These are phyloP conservation scores for Plasmodium inui DNA, from an alignment of 169 alveolate species.

Conservation along the genomic window DNA sequence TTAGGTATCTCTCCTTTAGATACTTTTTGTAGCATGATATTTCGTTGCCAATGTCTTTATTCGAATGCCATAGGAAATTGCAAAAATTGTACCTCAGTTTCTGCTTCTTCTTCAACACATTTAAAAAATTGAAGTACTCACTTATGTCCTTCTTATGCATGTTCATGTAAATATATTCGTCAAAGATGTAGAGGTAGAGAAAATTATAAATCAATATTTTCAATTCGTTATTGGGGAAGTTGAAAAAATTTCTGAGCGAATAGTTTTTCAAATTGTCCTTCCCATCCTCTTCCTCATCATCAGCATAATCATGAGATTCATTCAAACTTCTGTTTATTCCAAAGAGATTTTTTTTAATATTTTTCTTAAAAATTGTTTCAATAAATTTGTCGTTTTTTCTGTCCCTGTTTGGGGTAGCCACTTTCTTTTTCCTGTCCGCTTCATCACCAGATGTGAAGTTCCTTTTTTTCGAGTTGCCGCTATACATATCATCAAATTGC, in stretches of 20 bases:
- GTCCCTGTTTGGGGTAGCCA: background rate
- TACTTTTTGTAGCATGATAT: conserved; percentile 44
- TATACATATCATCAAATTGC: background rate
- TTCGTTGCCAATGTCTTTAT: conserved; percentile 53
- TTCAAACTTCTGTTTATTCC: background rate
- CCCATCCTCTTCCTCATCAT: background rate
- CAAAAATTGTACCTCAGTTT: conserved; percentile 41
- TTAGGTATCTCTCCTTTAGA: conserved; percentile 41
- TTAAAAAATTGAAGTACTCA: conserved; percentile 63
- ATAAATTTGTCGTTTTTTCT: conserved; percentile 38
- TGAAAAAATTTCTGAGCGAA: conserved; percentile 21
- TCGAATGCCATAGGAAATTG: conserved; percentile 22
- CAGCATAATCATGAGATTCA: background rate
- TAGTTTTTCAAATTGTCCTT: conserved; percentile 1
- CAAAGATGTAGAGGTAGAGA: conserved; percentile 47
- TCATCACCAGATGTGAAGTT: background rate
- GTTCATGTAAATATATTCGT: conserved; percentile 56
- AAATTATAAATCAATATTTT: conserved; percentile 63
- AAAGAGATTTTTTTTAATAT: conserved; percentile 10
- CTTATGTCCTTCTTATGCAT: conserved; percentile 70
- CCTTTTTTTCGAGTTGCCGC: background rate
- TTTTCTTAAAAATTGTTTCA: conserved; percentile 32
- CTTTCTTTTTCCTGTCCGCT: background rate
- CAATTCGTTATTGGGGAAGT: conserved; percentile 48
- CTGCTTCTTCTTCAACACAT: conserved; percentile 52